Percentiles rank a stretch among this genome's conserved stretches.
phyloP scores from a whole-genome alignment of 495 filamentous ascomycete genomes.

The Podospora pseudopauciseta region DNA sequence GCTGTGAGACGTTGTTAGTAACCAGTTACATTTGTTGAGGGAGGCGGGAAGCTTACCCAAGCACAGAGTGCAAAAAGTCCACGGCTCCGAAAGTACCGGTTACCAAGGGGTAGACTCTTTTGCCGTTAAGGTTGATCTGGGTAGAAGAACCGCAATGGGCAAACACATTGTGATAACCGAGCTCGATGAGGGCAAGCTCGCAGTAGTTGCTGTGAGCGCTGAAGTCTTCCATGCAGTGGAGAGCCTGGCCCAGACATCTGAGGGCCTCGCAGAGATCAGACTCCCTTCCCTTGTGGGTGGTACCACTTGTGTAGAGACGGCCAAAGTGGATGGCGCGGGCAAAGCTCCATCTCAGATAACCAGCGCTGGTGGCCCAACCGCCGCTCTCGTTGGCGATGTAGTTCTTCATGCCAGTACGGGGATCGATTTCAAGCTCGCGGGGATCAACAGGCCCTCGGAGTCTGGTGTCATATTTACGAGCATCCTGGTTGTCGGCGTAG shows the following conservation, averaged over 20 bases:
- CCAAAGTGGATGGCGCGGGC: conserved; percentile 84
- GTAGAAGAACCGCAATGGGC: conserved; percentile 75
- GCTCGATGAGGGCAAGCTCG: conserved; percentile 80
- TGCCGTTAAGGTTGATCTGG: conserved; percentile 68
- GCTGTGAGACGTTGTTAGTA: conserved; percentile 12
- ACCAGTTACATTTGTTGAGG: not conserved
- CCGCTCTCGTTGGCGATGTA: conserved; percentile 93
- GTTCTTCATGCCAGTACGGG: conserved; percentile 92
- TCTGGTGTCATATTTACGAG: conserved; percentile 76
- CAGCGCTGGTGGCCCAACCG: conserved; percentile 81
- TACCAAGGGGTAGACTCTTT: conserved; percentile 77
- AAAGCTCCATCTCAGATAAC: conserved; percentile 84
- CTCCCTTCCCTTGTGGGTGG: conserved; percentile 63
- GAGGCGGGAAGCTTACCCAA: conserved; percentile 49
- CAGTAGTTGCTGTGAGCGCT: conserved; percentile 93
- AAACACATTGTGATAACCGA: conserved; percentile 79
- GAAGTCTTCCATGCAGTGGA: conserved; percentile 92
- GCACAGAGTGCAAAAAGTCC: conserved; percentile 94
- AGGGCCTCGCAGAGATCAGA: conserved; percentile 87
- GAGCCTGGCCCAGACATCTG: conserved; percentile 77
- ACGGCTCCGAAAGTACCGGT: conserved; percentile 91
- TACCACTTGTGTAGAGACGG: conserved; percentile 74
- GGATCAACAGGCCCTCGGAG: conserved; percentile 72
- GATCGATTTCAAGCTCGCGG: conserved; percentile 78
- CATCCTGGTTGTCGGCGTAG: conserved; percentile 86